phyloP scores from a whole-genome alignment of 176 grass and related monocot genomes.

The Bolboschoenus planiculmis region DNA sequence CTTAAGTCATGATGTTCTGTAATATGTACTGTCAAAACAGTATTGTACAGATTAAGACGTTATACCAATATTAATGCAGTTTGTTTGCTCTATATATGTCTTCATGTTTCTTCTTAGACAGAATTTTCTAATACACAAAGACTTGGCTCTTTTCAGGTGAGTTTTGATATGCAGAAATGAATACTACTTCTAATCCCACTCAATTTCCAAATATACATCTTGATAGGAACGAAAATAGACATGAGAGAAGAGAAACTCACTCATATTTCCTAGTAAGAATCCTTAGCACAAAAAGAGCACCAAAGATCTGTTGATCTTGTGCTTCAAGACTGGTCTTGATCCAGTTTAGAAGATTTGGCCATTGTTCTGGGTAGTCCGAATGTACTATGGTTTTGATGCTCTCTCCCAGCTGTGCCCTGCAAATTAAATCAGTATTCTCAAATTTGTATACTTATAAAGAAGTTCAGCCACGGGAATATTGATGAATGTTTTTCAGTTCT shows the following conservation, averaged over 20 bases:
- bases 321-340: conserved; percentile 63
- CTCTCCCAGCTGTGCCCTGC: conserved; percentile 87
- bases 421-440: background rate
- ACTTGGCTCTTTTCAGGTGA: background rate
- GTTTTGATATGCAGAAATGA: background rate
- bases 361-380: conserved; percentile 87
- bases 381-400: conserved; percentile 95
- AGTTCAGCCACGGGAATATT: conserved; percentile 10
- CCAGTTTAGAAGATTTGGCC: conserved; percentile 89
- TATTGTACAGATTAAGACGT: background rate
- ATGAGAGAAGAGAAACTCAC: conserved; percentile 35
- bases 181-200: background rate
- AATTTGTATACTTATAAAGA: conserved; percentile 15
- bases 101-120: background rate
- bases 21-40: background rate
- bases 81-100: too few species aligned
- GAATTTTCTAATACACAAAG: background rate
- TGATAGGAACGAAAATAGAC: background rate
- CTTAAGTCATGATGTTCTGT: background rate
- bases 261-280: conserved; percentile 93
- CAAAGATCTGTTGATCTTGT: conserved; percentile 77
- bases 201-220: background rate
- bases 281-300: conserved; percentile 84
- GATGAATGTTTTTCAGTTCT: background rate
- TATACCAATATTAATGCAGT: too few species aligned